Evolutionary conservation across 108 stramenopile genomes (phyloP).

Genomic region (Stephanodiscus minutulus): DNA sequence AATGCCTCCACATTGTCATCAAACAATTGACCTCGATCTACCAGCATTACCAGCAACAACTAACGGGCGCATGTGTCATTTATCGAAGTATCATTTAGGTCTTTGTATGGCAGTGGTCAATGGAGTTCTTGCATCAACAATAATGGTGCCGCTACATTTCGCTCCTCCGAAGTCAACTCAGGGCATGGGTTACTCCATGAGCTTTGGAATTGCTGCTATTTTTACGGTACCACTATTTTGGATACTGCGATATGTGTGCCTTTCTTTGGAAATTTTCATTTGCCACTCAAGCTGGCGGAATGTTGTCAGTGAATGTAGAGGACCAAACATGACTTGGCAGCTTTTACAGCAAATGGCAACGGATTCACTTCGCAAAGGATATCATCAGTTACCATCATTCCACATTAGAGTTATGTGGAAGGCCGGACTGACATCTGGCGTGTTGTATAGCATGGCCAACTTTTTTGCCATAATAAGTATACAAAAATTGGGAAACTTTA

Average conservation of each 20-base stretch:
- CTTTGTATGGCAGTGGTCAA: conserved; percentile 52
- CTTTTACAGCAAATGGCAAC: conserved; percentile 1
- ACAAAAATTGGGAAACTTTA: conserved; percentile 71
- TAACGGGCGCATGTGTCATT: conserved; percentile 17
- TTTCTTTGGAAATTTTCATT: conserved; percentile 14
- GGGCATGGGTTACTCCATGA: conserved; percentile 72
- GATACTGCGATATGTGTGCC: conserved; percentile 55
- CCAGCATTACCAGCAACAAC: conserved; percentile 16
- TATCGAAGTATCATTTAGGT: conserved; percentile 44
- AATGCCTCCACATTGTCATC: conserved; percentile 40
- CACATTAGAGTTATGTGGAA: conserved; percentile 65
- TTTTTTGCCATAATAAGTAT: conserved; percentile 71
- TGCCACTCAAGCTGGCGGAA: background rate
- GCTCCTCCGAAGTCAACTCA: conserved; percentile 51
- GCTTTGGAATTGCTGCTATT: conserved; percentile 75
- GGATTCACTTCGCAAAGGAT: conserved; percentile 44
- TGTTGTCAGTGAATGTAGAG: background rate
- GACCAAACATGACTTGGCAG: conserved; percentile 3
- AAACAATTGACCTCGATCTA: conserved; percentile 39
- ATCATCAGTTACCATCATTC: conserved; percentile 61
- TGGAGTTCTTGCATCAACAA: conserved; percentile 54
- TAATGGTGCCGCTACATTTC: conserved; percentile 62
- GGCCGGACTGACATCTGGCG: conserved; percentile 54
- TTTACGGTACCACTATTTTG: conserved; percentile 62
- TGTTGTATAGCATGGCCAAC: conserved; percentile 70